Evolutionary conservation across 2,329 filamentous ascomycete species (phyloP).

Genomic region (Ascochyta viciae-villosae): DNA sequence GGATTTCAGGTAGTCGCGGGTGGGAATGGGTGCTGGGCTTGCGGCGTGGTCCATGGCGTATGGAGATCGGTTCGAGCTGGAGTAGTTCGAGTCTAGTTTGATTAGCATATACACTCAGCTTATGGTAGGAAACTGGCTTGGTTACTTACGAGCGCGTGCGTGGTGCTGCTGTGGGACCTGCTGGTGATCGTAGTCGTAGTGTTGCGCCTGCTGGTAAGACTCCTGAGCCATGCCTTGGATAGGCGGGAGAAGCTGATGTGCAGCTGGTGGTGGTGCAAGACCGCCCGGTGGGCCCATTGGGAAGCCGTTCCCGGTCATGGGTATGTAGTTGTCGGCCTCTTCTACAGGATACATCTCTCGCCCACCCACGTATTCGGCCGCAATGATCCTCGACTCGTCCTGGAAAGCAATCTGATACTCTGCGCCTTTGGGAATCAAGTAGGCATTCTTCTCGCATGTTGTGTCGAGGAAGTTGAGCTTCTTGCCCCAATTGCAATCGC

Average conservation of each 20-base stretch:
- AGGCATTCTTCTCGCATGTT: slow-evolving; percentile 71
- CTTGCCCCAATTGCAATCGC: slow-evolving; percentile 84
- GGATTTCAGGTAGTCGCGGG: slow-evolving; percentile 70
- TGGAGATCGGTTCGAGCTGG: slow-evolving; percentile 35
- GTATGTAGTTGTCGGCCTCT: slow-evolving; percentile 32
- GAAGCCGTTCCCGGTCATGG: slow-evolving; percentile 38
- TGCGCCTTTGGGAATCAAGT: slow-evolving; percentile 50
- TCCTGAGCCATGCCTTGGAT: slow-evolving; percentile 59
- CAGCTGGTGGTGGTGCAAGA: slow-evolving; percentile 42
- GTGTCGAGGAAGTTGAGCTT: slow-evolving; percentile 92
- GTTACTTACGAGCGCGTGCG: slow-evolving; percentile 29
- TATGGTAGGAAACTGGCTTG: not conserved
- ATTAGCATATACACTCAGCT: slow-evolving; percentile 15
- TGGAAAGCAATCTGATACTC: slow-evolving; percentile 80
- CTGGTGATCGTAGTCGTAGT: slow-evolving; percentile 50
- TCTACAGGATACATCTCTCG: slow-evolving; percentile 72
- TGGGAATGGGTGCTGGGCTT: slow-evolving; percentile 36
- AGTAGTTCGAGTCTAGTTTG: slow-evolving; percentile 29
- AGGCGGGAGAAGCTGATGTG: slow-evolving; percentile 59
- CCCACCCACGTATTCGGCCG: slow-evolving; percentile 87
- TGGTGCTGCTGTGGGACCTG: slow-evolving; percentile 41
- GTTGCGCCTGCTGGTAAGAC: slow-evolving; percentile 54
- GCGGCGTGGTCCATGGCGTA: slow-evolving; percentile 35
- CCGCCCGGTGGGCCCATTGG: slow-evolving; percentile 32
- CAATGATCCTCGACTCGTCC: slow-evolving; percentile 89